Percentiles rank a stretch among this genome's conserved stretches.
phyloP scores from a whole-genome alignment of 139 green algal genomes.

The Penium margaritaceum region DNA sequence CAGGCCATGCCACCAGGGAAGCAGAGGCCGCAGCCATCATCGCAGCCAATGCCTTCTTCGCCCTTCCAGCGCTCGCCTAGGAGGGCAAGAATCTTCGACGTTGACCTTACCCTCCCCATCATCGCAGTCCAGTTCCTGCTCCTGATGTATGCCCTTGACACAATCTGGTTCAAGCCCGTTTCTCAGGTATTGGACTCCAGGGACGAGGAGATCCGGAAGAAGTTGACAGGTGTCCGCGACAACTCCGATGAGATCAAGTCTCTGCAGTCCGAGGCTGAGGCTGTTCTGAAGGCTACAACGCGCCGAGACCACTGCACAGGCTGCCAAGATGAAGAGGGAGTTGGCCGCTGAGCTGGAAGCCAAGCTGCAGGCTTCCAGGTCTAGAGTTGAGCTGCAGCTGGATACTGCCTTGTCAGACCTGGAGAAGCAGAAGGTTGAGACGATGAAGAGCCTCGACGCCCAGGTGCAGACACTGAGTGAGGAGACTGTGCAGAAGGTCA shows the following conservation, averaged over 20 bases:
- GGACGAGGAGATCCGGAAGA: constrained; percentile 50
- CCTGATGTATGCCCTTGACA: constrained; percentile 58
- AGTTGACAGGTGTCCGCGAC: constrained; percentile 49
- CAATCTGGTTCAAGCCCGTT: constrained; percentile 54
- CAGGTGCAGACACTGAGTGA: constrained; percentile 42
- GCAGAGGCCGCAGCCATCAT: constrained; percentile 9
- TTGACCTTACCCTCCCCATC: constrained; percentile 57
- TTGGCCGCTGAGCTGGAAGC: constrained; percentile 33
- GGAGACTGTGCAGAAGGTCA: constrained; percentile 49
- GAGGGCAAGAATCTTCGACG: constrained; percentile 57
- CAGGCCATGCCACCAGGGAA: constrained; percentile 1
- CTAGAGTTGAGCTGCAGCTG: constrained; percentile 48
- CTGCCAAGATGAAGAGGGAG: constrained; percentile 44
- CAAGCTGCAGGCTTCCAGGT: constrained; percentile 35
- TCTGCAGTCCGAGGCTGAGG: constrained; percentile 48
- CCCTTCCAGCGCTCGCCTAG: constrained; percentile 27
- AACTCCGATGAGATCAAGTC: constrained; percentile 51
- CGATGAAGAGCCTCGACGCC: constrained; percentile 37
- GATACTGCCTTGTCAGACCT: constrained; percentile 34
- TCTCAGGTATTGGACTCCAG: constrained; percentile 53
- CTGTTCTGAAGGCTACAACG: constrained; percentile 44
- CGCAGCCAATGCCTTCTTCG: constrained; percentile 17
- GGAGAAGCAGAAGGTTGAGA: constrained; percentile 45
- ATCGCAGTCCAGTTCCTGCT: constrained; percentile 53
- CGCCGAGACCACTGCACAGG: constrained; percentile 21